phyloP scores from a whole-genome alignment of 2,329 filamentous ascomycete genomes.

The Setomelanomma holmii region DNA sequence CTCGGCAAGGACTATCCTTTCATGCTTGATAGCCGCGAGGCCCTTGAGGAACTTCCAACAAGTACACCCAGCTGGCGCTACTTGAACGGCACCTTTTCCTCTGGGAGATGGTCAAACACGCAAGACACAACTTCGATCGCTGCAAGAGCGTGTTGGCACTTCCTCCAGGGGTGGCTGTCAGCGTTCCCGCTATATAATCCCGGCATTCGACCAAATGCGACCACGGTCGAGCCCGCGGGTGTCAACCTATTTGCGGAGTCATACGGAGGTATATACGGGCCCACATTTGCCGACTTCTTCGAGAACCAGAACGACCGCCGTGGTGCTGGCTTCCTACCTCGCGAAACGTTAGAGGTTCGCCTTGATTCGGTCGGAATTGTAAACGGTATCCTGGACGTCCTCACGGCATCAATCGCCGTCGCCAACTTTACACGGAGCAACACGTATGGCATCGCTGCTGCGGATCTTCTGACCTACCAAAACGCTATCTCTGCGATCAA shows the following conservation, averaged over 20 bases:
- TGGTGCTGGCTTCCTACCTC: conserved; percentile 57
- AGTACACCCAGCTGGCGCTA: conserved; percentile 50
- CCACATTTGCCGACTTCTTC: conserved; percentile 65
- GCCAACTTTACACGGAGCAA: conserved; percentile 68
- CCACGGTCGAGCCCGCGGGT: conserved; percentile 54
- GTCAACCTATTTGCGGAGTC: conserved; percentile 74
- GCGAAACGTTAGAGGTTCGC: conserved; percentile 65
- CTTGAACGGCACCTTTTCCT: conserved; percentile 71
- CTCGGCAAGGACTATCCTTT: conserved; percentile 8
- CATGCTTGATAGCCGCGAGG: background rate
- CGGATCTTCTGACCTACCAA: conserved; percentile 60
- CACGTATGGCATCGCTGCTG: conserved; percentile 68
- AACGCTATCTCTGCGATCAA: conserved; percentile 58
- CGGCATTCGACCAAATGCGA: conserved; percentile 48
- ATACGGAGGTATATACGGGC: conserved; percentile 75
- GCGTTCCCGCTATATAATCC: conserved; percentile 67
- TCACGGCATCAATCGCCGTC: conserved; percentile 66
- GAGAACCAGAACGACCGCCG: conserved; percentile 68
- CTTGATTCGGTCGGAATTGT: conserved; percentile 72
- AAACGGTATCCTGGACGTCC: conserved; percentile 73
- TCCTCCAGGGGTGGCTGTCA: conserved; percentile 67
- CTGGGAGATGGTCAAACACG: conserved; percentile 57
- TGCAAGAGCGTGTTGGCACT: conserved; percentile 69
- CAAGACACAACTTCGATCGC: conserved; percentile 65
- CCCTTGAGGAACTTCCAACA: conserved; percentile 39